Conservation (phyloP, 352 stramenopile genomes). For the Pythium folliculosum region DNA sequence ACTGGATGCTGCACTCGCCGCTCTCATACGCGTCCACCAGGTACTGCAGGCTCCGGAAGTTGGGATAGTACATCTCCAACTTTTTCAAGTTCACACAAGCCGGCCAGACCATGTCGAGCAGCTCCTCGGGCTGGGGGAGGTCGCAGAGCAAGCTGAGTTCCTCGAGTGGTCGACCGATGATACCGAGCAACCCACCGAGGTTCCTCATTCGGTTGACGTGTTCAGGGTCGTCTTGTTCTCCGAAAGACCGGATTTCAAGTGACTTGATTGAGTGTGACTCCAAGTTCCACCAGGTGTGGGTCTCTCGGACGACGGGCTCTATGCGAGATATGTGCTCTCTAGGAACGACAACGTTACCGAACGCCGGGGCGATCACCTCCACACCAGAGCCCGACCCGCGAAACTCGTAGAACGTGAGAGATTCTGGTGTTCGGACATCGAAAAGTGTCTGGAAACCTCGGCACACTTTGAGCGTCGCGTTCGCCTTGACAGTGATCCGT, state of each 20-base stretch:
- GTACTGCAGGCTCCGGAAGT: conserved; percentile 5
- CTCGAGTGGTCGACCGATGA: conserved; percentile 9
- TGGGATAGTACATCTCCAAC: not conserved
- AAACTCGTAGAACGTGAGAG: conserved; percentile 1
- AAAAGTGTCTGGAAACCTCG: not conserved
- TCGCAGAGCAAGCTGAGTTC: conserved; percentile 4
- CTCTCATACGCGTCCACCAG: conserved; percentile 14
- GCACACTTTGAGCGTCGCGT: not conserved
- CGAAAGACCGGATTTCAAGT: conserved; percentile 2
- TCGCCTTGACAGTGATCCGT: not conserved
- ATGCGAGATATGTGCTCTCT: not conserved
- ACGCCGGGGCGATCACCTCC: conserved; percentile 12
- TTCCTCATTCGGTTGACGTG: conserved; percentile 4
- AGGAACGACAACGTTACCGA: conserved; percentile 2
- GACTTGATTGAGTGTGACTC: conserved; percentile 9
- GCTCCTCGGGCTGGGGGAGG: not conserved
- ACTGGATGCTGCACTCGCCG: conserved; percentile 5
- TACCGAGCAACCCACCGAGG: not conserved
- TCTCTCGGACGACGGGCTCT: not conserved
- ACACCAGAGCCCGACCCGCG: not conserved
- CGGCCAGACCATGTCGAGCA: conserved; percentile 11
- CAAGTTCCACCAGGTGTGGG: conserved; percentile 12
- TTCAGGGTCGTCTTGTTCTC: not conserved
- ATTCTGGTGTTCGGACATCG: not conserved
- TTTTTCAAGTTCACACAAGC: conserved; percentile 5